Evolutionary conservation across 768 basidiomycete species (phyloP).

Genomic region (Lactarius indigo): DNA sequence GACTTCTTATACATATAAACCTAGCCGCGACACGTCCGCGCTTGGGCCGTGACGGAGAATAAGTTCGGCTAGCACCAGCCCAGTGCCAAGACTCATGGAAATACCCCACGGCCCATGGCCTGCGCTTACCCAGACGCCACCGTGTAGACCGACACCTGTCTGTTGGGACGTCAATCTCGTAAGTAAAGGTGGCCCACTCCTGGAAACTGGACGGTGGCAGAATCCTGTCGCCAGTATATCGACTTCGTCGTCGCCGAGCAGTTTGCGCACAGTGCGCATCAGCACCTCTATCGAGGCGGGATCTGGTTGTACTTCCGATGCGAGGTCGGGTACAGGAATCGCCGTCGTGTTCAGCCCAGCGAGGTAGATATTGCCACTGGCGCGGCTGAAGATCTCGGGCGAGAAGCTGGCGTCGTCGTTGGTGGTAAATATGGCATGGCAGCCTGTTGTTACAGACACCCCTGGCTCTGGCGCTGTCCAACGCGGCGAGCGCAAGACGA

Average conservation of each 20-base stretch:
- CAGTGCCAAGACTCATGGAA: conserved; percentile 33
- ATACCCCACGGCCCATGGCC: conserved; percentile 43
- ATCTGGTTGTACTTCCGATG: conserved; percentile 23
- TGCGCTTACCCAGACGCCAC: conserved; percentile 33
- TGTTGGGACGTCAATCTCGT: conserved; percentile 30
- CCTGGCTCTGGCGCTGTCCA: conserved; percentile 20
- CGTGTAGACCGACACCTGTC: conserved; percentile 29
- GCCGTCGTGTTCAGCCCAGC: conserved; percentile 33
- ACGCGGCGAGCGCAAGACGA: conserved; percentile 29
- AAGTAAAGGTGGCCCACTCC: conserved; percentile 34
- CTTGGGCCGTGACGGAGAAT: conserved; percentile 30
- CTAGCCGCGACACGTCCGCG: conserved; percentile 28
- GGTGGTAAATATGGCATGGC: conserved; percentile 35
- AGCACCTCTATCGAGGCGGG: conserved; percentile 20
- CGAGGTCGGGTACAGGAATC: conserved; percentile 29
- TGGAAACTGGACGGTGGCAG: conserved; percentile 38
- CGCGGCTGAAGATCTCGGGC: conserved; percentile 35
- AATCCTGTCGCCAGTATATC: conserved; percentile 30
- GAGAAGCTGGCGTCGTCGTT: conserved; percentile 30
- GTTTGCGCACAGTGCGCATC: conserved; percentile 16
- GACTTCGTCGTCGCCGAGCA: conserved; percentile 27
- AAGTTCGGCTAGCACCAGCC: conserved; percentile 33
- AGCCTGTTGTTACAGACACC: conserved; percentile 16
- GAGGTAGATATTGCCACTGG: conserved; percentile 32
- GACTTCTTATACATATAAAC: not conserved